Base-by-base conservation (phyloP, 768 basidiomycete genomes). In the Russula sp. region DNA sequence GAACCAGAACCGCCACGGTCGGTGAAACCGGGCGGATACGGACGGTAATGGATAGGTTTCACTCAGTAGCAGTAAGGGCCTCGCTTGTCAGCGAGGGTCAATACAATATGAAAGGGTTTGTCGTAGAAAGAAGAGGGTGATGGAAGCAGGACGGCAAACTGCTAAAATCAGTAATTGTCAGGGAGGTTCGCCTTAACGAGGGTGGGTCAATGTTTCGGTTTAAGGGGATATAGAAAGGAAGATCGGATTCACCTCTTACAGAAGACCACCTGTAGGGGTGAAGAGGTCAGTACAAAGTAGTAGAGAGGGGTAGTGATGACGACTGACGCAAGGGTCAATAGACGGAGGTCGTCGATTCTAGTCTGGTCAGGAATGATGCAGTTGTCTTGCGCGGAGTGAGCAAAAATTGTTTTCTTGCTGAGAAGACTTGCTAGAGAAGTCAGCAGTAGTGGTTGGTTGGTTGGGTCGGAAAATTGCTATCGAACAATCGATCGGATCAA, bases 301-400 rank as follows among this genome's bases (percentile, higher is more conserved):
- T 39, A 65, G 42, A n/a, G 55, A 60, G 42, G 62, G 52, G 7
- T n/a, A 10, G 9, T 4, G 11, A 22, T 22, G 34, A 27, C 14
- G 60, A 70, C 69, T 68, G 68, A 90, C 89, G 82, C 83, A 73
- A 85, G 83, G 85, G 86, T 85, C 86, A 89, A 75, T 74, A 88
- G 80, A 80, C 88, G 88, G 74, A 90, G 85, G 79, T 90, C 88
- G 75, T 76, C 81, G 77, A 89, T 88, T 78, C 84, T 83, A 80
- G 79, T 77, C 73, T 88, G 86, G 82, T 84, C 83, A 84, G 83
- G 79, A 87, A 88, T 89, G 73, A 72, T 89, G 84, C 76, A 72
- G 66, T 32, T 34, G 2, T 16, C 16, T 14, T 35, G 44, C 10
- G 22, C 1, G 8, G 22, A 5, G 20, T 18, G 7, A 27, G 2